Percentiles rank a stretch among this genome's conserved stretches.
Conservation (phyloP, 108 stramenopile genomes). For the Cyclotella kingstonii region DNA sequence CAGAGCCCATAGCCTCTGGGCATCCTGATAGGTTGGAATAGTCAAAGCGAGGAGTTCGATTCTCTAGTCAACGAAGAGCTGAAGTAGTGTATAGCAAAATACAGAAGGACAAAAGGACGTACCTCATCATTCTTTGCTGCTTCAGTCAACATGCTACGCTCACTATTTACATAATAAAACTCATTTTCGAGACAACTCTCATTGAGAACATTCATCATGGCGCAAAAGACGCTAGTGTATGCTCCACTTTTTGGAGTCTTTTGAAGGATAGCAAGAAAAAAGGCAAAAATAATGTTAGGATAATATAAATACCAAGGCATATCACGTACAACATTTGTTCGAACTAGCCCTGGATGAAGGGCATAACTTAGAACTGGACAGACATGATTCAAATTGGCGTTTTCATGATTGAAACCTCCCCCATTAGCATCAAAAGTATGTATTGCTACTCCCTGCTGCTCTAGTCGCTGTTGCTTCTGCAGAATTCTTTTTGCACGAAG, state of each 20-base stretch:
- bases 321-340: constrained; percentile 82
- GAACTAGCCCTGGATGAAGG: constrained; percentile 88
- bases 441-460: background rate
- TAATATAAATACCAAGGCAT: constrained; percentile 81
- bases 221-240: constrained; percentile 71
- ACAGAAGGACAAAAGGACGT: background rate
- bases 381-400: too few species aligned
- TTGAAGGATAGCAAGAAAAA: constrained; percentile 52
- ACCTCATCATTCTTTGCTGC: constrained; percentile 15
- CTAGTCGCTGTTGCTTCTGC: background rate
- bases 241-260: constrained; percentile 82
- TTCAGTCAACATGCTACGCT: constrained; percentile 9
- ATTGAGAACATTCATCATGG: constrained; percentile 19
- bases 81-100: background rate
- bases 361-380: constrained; percentile 43
- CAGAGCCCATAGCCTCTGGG: constrained; percentile 30
- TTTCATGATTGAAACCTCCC: too few species aligned
- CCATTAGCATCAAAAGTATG: too few species aligned
- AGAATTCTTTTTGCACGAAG: background rate
- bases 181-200: constrained; percentile 5
- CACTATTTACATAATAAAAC: constrained; percentile 47
- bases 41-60: background rate
- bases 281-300: constrained; percentile 55
- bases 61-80: background rate
- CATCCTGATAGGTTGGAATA: too few species aligned